These are phyloP conservation scores for Zanthoxylum bungeanum DNA, from an alignment of 345 rosid species.

Conservation along the genomic window DNA sequence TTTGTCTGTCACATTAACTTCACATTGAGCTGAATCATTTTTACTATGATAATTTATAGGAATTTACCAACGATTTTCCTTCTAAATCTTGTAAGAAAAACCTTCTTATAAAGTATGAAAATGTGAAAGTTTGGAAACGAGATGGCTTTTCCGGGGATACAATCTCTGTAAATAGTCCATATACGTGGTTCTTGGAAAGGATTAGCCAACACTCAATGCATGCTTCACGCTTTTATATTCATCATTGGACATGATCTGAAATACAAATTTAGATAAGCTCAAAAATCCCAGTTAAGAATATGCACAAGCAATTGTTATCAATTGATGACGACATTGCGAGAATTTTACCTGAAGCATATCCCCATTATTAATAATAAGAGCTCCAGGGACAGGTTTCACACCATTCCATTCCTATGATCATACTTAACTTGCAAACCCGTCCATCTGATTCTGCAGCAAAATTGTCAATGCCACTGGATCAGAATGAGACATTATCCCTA, in stretches of 20 bases:
- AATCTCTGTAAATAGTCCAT: constrained; percentile 42
- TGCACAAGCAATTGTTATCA: neutral
- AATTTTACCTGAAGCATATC: constrained; percentile 45
- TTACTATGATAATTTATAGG: no score
- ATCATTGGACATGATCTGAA: neutral
- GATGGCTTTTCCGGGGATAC: constrained; percentile 36
- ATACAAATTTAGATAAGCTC: no score
- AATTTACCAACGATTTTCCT: no score
- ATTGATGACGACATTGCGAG: no score
- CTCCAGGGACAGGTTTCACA: constrained; percentile 41
- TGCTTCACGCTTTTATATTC: constrained; percentile 44
- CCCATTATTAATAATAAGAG: constrained; percentile 45
- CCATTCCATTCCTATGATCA: constrained; percentile 43
- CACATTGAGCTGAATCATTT: no score
- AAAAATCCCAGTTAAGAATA: neutral
- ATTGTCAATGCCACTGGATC: constrained; percentile 48
- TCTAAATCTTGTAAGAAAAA: constrained; percentile 43
- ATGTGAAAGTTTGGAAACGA: constrained; percentile 25
- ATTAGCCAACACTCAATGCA: constrained; percentile 51
- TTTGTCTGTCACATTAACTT: no score
- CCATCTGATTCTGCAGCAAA: constrained; percentile 39
- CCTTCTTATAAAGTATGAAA: constrained; percentile 29
- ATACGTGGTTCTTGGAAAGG: constrained; percentile 30
- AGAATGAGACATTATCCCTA: constrained; percentile 42
- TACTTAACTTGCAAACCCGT: constrained; percentile 55